Base-by-base conservation (phyloP, 371 early-diverging fungal genomes). In the Mucor irregularis region DNA sequence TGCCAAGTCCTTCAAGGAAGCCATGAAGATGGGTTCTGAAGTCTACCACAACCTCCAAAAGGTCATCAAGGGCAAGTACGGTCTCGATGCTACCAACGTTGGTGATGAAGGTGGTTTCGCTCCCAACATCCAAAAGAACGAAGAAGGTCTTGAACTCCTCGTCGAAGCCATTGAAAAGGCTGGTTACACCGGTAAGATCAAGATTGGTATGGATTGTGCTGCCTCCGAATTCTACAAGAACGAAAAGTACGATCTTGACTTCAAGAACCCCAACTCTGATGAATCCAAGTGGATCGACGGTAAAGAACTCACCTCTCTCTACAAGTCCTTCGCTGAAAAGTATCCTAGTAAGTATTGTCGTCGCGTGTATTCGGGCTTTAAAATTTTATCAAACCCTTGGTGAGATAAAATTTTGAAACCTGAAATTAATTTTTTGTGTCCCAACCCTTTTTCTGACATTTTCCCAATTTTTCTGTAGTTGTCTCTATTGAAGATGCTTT, bases 71-170 rank as follows among this genome's bases (percentile, higher is more conserved):
- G 74, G 83, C 70, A 94, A 98, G 87, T 99, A 98, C 80, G 98
- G 98, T 52, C 94, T 91, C 74, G 98, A 97, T 69, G 93, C 96
- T 68, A 96, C 94, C 73, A 94, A 95, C 73, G 99, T 99, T 59
- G 99, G 99, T 68, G 99, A 99, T 73, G 99, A 99, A 83, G 99
- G 99, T 73, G 99, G 99, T 59, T 99, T 99, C 75, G 99, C 99
- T 44, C 99, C 99, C 72, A 98, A 98, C 80, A 95, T 99, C 68
- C 94, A 94, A 80, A 90, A 95, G 71, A 91, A 90, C 83, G 82
- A 85, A 65, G 99, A 99, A 80, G 98, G 96, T 66, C 90, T 99
- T 35, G 93, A 96, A 55, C 87, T 99, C 46, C 81, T 99, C 49
- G 83, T 82, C 63, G 61, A 81, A 56, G 96, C 99, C 53, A 96